Evolutionary conservation across 2,329 filamentous ascomycete species (phyloP).

Genomic region (Orbilia blumenaviensis): DNA sequence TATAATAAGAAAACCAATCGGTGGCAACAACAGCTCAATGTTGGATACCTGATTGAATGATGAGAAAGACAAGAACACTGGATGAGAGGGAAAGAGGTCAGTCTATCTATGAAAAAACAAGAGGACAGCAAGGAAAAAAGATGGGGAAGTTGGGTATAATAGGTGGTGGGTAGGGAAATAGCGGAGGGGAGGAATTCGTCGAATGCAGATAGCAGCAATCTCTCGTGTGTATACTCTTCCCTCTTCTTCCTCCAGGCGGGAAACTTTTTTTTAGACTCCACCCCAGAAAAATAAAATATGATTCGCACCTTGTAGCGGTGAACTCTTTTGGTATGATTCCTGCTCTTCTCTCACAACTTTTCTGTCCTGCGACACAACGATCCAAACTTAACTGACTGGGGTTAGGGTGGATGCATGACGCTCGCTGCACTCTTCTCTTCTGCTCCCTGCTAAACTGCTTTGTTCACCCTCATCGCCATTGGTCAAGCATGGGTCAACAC

Average conservation of each 20-base stretch:
- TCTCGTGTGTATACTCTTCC: slow-evolving; percentile 42
- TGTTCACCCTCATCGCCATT: slow-evolving; percentile 52
- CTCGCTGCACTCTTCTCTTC: slow-evolving; percentile 52
- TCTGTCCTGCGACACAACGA: slow-evolving; percentile 53
- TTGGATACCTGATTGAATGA: slow-evolving; percentile 35
- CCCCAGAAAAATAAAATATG: slow-evolving; percentile 47
- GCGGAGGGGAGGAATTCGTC: slow-evolving; percentile 53
- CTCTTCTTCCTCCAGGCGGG: slow-evolving; percentile 36
- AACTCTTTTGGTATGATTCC: slow-evolving; percentile 44
- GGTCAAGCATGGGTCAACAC: slow-evolving; percentile 53
- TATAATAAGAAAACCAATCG: slow-evolving; percentile 26
- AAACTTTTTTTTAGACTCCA: slow-evolving; percentile 52
- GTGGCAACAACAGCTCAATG: slow-evolving; percentile 49
- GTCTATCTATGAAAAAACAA: slow-evolving; percentile 53
- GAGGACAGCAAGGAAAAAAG: slow-evolving; percentile 24
- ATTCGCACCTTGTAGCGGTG: slow-evolving; percentile 51
- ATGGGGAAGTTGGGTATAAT: slow-evolving; percentile 52
- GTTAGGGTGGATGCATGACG: slow-evolving; percentile 53
- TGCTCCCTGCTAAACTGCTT: slow-evolving; percentile 52
- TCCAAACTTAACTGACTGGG: slow-evolving; percentile 54
- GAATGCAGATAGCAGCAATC: slow-evolving; percentile 51
- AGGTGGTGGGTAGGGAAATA: slow-evolving; percentile 49
- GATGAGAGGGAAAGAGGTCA: slow-evolving; percentile 50
- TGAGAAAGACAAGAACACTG: slow-evolving; percentile 41
- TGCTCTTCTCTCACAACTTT: slow-evolving; percentile 46